These are phyloP conservation scores for Neoscytalidium dimidiatum DNA, from an alignment of 2,329 filamentous ascomycete species.

Conservation along the genomic window DNA sequence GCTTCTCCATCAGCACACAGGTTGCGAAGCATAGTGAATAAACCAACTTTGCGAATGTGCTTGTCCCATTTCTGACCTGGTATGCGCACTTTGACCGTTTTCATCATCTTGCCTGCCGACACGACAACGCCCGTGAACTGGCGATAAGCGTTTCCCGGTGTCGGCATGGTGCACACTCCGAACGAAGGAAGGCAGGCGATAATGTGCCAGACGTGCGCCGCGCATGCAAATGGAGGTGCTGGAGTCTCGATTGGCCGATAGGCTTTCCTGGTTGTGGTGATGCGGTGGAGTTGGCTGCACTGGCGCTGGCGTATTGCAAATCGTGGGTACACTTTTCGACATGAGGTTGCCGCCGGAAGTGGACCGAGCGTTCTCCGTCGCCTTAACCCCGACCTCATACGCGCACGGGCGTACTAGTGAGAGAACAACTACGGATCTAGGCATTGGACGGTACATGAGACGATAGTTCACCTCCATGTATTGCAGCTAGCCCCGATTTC, in stretches of 20 bases:
- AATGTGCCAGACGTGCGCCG: not conserved
- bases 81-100: conserved; percentile 77
- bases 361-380: not conserved
- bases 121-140: conserved; percentile 66
- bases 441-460: too few relatives aligned
- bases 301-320: not conserved
- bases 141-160: conserved; percentile 22
- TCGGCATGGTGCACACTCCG: conserved; percentile 6
- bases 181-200: not conserved
- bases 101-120: conserved; percentile 74
- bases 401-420: not conserved
- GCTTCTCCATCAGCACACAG: not conserved
- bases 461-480: too few relatives aligned
- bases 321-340: conserved; percentile 12
- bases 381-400: not conserved
- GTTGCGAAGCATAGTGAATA: not conserved
- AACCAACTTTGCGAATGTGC: conserved; percentile 69
- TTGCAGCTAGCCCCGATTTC: too few relatives aligned
- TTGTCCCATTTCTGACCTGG: conserved; percentile 72
- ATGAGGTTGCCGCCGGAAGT: not conserved
- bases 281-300: not conserved
- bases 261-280: not conserved
- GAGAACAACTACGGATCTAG: too few relatives aligned
- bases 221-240: not conserved
- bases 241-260: too few relatives aligned